Conservation (phyloP, 495 filamentous ascomycete genomes). For the Neurospora discreta region DNA sequence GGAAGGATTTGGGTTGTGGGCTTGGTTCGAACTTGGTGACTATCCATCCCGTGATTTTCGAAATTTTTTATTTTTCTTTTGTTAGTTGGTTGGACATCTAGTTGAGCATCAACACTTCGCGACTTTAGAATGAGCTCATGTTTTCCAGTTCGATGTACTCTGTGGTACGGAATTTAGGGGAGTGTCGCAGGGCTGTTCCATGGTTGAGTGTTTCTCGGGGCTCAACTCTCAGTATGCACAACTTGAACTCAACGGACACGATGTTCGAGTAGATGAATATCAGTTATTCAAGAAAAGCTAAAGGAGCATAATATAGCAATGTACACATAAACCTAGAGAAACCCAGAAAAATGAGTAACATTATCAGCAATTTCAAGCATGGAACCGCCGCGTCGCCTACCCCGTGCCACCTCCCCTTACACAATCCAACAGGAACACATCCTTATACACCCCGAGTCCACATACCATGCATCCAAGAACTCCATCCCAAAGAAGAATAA, state of each 20-base stretch:
- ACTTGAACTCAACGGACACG: background rate
- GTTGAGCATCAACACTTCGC: background rate
- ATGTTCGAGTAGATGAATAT: background rate
- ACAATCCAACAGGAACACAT: background rate
- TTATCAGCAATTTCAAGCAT: background rate
- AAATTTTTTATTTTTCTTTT: too few species aligned
- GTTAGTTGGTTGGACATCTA: background rate
- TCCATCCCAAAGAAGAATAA: background rate
- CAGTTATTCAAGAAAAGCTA: background rate
- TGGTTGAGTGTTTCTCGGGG: background rate
- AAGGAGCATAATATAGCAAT: background rate
- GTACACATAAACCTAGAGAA: background rate
- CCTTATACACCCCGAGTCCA: background rate
- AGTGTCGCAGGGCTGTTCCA: background rate
- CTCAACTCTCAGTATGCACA: background rate
- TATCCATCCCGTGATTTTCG: background rate
- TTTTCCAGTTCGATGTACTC: background rate
- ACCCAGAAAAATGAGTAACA: background rate
- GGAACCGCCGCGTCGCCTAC: background rate
- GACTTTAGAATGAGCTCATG: background rate
- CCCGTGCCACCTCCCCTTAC: background rate
- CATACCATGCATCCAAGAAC: too few species aligned
- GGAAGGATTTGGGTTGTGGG: background rate
- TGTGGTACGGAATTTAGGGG: background rate
- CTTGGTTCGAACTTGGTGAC: background rate